These are phyloP conservation scores for Triticum dicoccoides DNA, from an alignment of 176 grass and related monocot genomes.

Conservation along the genomic window DNA sequence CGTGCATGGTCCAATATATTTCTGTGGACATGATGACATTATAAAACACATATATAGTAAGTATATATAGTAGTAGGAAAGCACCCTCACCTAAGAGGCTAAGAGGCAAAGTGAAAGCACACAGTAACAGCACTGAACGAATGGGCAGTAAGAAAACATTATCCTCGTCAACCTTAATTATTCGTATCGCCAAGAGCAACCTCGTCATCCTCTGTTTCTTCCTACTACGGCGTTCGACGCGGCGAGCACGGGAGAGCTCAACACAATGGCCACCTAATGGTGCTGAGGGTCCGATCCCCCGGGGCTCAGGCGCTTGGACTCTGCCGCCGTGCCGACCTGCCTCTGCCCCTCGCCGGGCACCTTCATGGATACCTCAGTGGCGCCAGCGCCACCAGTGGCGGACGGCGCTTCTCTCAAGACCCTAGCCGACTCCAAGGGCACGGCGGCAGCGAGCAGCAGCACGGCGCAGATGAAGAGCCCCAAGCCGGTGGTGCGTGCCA, in stretches of 20 bases:
- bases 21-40: background rate
- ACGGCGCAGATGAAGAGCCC: constrained; percentile 24
- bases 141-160: background rate
- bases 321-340: background rate
- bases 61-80: background rate
- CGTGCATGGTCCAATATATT: background rate
- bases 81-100: background rate
- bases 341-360: background rate
- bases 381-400: background rate
- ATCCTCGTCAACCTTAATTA: background rate
- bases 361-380: background rate
- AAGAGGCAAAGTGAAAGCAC: background rate
- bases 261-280: constrained; percentile 26
- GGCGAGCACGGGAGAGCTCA: background rate
- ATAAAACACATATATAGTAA: background rate
- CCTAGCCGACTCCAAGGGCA: constrained; percentile 30
- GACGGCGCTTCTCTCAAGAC: constrained; percentile 18
- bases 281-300: constrained; percentile 77
- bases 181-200: background rate
- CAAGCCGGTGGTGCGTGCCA: constrained; percentile 21
- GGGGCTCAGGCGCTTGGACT: constrained; percentile 73
- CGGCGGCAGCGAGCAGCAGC: constrained; percentile 36
- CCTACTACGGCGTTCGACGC: background rate
- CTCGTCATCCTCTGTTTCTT: background rate
- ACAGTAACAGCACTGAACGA: background rate